phyloP scores from a whole-genome alignment of 2,329 filamentous ascomycete species.

The Fusarium guadeloupense region DNA sequence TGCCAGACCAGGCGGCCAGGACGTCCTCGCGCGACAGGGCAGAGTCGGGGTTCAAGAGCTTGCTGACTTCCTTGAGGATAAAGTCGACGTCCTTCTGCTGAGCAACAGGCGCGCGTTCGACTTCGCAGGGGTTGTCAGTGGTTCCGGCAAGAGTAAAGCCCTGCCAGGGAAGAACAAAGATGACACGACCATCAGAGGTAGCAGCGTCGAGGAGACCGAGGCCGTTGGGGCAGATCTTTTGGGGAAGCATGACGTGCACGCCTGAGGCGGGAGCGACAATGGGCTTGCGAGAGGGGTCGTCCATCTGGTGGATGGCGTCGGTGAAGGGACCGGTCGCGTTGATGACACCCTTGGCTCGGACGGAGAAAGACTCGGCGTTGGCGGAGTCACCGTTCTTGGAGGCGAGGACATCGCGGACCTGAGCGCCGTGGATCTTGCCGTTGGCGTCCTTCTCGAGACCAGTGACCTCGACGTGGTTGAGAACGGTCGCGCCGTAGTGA shows the following conservation, averaged over 20 bases:
- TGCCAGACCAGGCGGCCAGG: slow-evolving; percentile 82
- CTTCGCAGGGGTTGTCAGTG: slow-evolving; percentile 76
- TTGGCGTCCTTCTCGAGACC: slow-evolving; percentile 74
- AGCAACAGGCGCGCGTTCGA: slow-evolving; percentile 75
- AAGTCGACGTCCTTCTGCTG: slow-evolving; percentile 82
- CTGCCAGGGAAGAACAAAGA: slow-evolving; percentile 89
- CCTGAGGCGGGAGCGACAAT: slow-evolving; percentile 84
- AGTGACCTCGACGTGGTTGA: slow-evolving; percentile 85
- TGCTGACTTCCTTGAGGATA: slow-evolving; percentile 81
- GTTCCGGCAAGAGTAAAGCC: slow-evolving; percentile 87
- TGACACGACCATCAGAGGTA: slow-evolving; percentile 80
- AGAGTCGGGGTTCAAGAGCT: slow-evolving; percentile 79
- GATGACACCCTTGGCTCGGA: slow-evolving; percentile 81
- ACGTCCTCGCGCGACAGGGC: slow-evolving; percentile 79
- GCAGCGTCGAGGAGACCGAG: slow-evolving; percentile 88
- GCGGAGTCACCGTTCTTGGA: slow-evolving; percentile 66
- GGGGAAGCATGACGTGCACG: slow-evolving; percentile 84
- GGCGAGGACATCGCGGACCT: slow-evolving; percentile 65
- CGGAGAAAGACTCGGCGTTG: slow-evolving; percentile 64
- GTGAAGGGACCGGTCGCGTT: slow-evolving; percentile 87
- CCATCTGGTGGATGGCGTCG: slow-evolving; percentile 82
- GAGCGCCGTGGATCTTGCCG: slow-evolving; percentile 75
- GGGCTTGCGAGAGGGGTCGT: slow-evolving; percentile 72
- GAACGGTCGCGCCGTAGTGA: slow-evolving; percentile 80
- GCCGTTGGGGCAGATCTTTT: slow-evolving; percentile 79